Percentiles rank a stretch among this genome's conserved stretches.
Conservation (phyloP, 306 rosid species). For the Lotus japonicus region DNA sequence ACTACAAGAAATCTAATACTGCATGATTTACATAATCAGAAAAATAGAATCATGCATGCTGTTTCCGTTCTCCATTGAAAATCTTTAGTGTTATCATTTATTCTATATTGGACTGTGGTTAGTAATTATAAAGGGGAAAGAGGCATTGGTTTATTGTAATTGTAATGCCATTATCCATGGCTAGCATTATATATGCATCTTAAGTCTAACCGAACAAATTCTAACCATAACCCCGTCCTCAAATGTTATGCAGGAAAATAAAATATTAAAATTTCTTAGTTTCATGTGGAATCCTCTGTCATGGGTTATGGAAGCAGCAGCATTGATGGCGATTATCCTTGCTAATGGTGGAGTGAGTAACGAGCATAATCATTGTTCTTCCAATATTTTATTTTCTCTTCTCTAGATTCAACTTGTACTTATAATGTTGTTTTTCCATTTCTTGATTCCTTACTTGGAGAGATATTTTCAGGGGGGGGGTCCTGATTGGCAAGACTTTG, state of each 20-base stretch:
- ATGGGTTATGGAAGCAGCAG: constrained; percentile 99
- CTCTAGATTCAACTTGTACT: neutral
- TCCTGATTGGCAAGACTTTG: constrained; percentile 94
- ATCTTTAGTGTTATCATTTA: neutral
- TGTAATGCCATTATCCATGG: neutral
- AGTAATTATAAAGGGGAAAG: neutral
- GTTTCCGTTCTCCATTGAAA: neutral
- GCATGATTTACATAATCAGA: neutral
- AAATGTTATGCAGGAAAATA: constrained; percentile 59
- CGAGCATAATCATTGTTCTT: neutral
- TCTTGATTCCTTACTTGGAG: constrained; percentile 9
- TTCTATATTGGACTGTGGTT: neutral
- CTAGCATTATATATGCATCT: neutral
- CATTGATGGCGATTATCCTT: constrained; percentile 76
- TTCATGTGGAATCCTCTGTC: constrained; percentile 95
- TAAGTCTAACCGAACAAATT: neutral
- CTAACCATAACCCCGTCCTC: neutral
- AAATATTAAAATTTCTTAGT: constrained; percentile 64
- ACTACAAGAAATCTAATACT: neutral
- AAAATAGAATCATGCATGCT: neutral
- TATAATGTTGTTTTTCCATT: neutral
- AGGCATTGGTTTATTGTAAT: neutral
- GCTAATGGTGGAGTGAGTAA: constrained; percentile 87
- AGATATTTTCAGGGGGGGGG: constrained; percentile 61
- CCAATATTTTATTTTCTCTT: neutral